Percentiles rank a stretch among this genome's conserved stretches.
These are phyloP conservation scores for Saccharomyces pastorianus DNA, from an alignment of 1,139 yeast genomes.

Conservation along the genomic window DNA sequence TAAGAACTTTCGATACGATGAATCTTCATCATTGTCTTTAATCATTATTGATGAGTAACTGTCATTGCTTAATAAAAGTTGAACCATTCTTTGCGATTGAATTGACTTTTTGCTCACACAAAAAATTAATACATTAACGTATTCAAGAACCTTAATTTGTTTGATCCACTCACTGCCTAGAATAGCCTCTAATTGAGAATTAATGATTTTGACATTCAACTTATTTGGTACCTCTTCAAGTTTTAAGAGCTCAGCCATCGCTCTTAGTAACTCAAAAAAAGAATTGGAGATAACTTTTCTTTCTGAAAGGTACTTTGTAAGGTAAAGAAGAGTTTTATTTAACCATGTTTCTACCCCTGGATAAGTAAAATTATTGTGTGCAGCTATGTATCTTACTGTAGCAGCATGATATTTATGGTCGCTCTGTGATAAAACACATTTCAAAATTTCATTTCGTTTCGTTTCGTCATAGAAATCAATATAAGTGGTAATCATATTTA, in stretches of 20 bases:
- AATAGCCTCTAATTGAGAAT: slow-evolving; percentile 63
- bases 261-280: slow-evolving; percentile 21
- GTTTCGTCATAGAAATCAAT: slow-evolving; percentile 11
- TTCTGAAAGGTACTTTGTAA: slow-evolving; percentile 61
- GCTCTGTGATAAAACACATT: slow-evolving; percentile 23
- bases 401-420: slow-evolving; percentile 28
- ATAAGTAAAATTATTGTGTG: slow-evolving; percentile 13
- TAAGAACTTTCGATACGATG: slow-evolving; percentile 33
- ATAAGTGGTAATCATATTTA: background rate
- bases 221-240: background rate
- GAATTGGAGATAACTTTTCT: slow-evolving; percentile 12
- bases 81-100: slow-evolving; percentile 50
- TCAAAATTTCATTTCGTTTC: slow-evolving; percentile 16
- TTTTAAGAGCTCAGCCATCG: slow-evolving; percentile 36
- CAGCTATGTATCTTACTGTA: slow-evolving; percentile 23
- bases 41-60: slow-evolving; percentile 27
- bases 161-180: slow-evolving; percentile 45
- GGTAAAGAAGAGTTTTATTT: slow-evolving; percentile 44
- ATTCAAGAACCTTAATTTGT: slow-evolving; percentile 37
- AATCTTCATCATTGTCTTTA: slow-evolving; percentile 14
- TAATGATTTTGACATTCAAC: slow-evolving; percentile 44
- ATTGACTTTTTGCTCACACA: slow-evolving; percentile 35
- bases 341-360: slow-evolving; percentile 28
- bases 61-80: slow-evolving; percentile 52
- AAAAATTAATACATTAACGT: slow-evolving; percentile 36